Evolutionary conservation across 768 basidiomycete genomes (phyloP), one percentile per base, ranked within the genome.

Genomic region (Sporobolomyces roseus): DNA sequence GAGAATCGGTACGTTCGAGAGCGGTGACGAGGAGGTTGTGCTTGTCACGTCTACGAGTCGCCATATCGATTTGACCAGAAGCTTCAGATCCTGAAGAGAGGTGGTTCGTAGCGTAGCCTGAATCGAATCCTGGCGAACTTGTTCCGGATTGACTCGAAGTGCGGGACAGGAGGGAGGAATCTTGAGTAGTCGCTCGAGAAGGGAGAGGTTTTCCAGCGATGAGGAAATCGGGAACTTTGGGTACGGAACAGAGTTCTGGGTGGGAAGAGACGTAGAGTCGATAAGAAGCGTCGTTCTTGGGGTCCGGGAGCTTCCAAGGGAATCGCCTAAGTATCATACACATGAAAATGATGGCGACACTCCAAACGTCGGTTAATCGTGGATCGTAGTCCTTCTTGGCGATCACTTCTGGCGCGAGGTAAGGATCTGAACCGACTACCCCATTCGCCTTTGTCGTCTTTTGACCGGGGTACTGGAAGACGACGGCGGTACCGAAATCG

Each of bases 401-500:
- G 64, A 98, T 84, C 21, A 99, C 96, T 78, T 99, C 96, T 2
- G 96, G 96, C 0, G 96, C 96, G 38, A 98, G 87, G 82, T 98
- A 98, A 27, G 96, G 96, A 81, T 98, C 96, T 56, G 90, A 92
- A 53, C 96, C 96, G 63, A 98, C 96, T 61, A 98, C 84, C 25
- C 96, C 96, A 10, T 87, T 86, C 12, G 93, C 91, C 62, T 81
- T 83, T 71, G 88, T 82, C 58, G 83, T 83, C 69, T 85, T 85
- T 79, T 92, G 74, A 65, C 93, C 94, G 1, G 96, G 96, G 77
- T 98, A 99, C 74, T 96, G 92, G 81, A 99, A 99, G 67, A 99
- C 93, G 71, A 93, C 93, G n/a, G 96, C 96, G 8, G 96, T 99
- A 60, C 96, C 96, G 80, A 99, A 99, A 80, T 99, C 96, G 80